phyloP scores from a whole-genome alignment of 371 early-diverging fungal species.

The Syncephalastrum sp. region DNA sequence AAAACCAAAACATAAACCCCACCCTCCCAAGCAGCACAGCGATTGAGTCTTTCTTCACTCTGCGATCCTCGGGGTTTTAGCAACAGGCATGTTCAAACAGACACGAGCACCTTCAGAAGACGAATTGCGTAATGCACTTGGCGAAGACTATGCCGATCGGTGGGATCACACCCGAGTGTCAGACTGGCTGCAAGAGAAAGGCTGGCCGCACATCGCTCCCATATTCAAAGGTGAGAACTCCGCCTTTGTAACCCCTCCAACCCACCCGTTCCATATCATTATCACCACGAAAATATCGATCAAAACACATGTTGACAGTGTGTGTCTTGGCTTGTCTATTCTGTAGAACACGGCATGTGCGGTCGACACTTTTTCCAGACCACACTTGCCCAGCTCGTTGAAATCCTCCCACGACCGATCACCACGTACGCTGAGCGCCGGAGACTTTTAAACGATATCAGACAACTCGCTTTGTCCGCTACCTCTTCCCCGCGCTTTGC shows the following conservation, averaged over 20 bases:
- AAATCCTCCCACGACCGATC: conserved; percentile 40
- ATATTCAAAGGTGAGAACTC: conserved; percentile 40
- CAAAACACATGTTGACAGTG: conserved; percentile 2
- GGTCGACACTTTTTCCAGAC: conserved; percentile 39
- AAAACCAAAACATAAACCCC: too few relatives aligned
- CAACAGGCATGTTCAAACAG: conserved; percentile 16
- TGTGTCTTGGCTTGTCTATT: conserved; percentile 6
- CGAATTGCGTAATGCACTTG: conserved; percentile 16
- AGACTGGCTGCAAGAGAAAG: conserved; percentile 41
- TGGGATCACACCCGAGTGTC: conserved; percentile 42
- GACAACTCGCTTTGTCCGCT: conserved; percentile 25
- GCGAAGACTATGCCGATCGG: conserved; percentile 25
- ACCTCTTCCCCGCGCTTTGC: not conserved
- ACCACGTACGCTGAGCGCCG: conserved; percentile 48
- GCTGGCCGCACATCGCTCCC: conserved; percentile 41
- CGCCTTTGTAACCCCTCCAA: not conserved
- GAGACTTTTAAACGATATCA: conserved; percentile 47
- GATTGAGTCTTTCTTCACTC: too few relatives aligned
- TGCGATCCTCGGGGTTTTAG: too few relatives aligned
- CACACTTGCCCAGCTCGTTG: conserved; percentile 39
- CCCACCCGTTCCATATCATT: too few relatives aligned
- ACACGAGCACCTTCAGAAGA: conserved; percentile 30
- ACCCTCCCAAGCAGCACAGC: too few relatives aligned
- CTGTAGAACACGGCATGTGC: conserved; percentile 36
- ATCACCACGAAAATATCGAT: not conserved